Conservation (phyloP, 805 yeast species). For the Saccharomycopsis selenospora region DNA sequence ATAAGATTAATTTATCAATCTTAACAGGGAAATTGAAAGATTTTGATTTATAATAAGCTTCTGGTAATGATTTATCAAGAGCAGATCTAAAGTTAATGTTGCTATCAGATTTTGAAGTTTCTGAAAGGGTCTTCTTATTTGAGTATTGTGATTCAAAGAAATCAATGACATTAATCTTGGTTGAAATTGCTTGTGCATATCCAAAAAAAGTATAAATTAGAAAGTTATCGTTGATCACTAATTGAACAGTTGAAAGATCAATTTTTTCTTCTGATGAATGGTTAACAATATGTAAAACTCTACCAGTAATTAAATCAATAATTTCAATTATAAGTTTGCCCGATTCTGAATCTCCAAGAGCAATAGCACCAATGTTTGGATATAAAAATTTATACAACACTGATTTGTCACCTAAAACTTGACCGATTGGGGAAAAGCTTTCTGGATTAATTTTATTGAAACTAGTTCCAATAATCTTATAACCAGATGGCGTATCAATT, state of each 20-base stretch:
- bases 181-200: conserved; percentile 40
- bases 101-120: conserved; percentile 18
- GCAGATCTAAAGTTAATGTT: conserved; percentile 27
- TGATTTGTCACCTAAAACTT: conserved; percentile 57
- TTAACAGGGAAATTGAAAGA: conserved; percentile 59
- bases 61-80: conserved; percentile 28
- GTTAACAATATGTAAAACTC: conserved; percentile 38
- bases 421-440: conserved; percentile 56
- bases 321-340: conserved; percentile 41
- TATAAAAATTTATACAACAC: conserved; percentile 79
- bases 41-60: conserved; percentile 45
- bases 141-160: conserved; percentile 61
- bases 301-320: conserved; percentile 67
- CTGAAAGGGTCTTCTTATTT: conserved; percentile 32
- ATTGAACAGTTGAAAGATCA: conserved; percentile 35
- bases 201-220: conserved; percentile 60
- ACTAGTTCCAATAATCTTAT: conserved; percentile 34
- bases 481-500: conserved; percentile 23
- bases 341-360: conserved; percentile 32
- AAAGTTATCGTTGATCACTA: conserved; percentile 80
- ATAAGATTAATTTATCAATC: conserved; percentile 44
- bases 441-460: conserved; percentile 34
- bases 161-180: conserved; percentile 65
- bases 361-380: conserved; percentile 55
- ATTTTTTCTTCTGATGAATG: conserved; percentile 37